Evolutionary conservation across 2,329 filamentous ascomycete species (phyloP), one percentile per base, ranked within the genome.

Genomic region (Aspergillus sp.): DNA sequence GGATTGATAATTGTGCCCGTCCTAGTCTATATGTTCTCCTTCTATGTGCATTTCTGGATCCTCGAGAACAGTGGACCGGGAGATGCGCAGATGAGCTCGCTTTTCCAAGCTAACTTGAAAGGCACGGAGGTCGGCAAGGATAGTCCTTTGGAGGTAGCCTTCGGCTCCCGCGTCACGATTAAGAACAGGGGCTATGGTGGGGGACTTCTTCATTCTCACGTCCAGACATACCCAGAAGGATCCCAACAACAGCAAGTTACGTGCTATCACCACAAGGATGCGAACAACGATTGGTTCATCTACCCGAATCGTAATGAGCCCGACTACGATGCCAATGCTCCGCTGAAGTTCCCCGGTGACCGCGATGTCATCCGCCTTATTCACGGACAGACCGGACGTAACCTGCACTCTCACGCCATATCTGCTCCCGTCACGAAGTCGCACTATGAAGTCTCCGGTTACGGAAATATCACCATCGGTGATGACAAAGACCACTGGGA

Each of bases 181-280:
- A 99, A 99, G 82, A 99, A 99, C 72, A 99, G 97, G 94, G 94
- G 94, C 30, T 99, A 99, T 65, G 94, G 94, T 54, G 94, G 94
- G 68, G 94, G 94, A 70, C 84, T 99, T 33, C 85, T 97, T 43
- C 93, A 97, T 76, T 96, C 92, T 40, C 94, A 97, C 79, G 84
- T 96, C 56, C 93, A 97, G 75, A 96, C 91, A 8, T 97, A 90
- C 70, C 93, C 93, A 0, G 92, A 96, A 68, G 94, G 93, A 30
- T 97, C 94, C 35, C 78, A 77, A 48, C 94, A 99, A 75, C 95
- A 99, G 74, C 94, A 99, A 72, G 87, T 99, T 56, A 99, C 94
- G 57, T 99, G 95, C 80, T 99, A 99, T 76, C 94, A 99, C 76
- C 94, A 99, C 81, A 99, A 99, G 73, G 94, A 99, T 79, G 82